Base-by-base conservation (phyloP, 495 filamentous ascomycete species). In the Pseudevernia furfuracea region DNA sequence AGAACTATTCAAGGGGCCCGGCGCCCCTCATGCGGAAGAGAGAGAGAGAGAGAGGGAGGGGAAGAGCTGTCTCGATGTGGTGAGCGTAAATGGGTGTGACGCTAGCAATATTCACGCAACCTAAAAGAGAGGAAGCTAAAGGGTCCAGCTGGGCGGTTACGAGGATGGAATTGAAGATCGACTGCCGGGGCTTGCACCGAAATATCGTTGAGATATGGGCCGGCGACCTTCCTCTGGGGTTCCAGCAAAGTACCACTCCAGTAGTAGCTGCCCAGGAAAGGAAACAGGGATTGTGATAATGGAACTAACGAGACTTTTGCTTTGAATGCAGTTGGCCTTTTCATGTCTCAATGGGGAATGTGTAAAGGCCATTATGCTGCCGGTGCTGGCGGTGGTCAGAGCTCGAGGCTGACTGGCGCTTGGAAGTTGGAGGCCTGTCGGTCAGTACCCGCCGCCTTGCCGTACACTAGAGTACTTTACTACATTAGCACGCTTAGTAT, bases 321-420 rank as follows among this genome's bases (percentile, higher is more conserved):
- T 30, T 30, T 19, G 30, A 34, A 55, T 34, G 52, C 52, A 34
- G 30, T 28, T 34, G 2, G 52, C 52, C 52, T 32, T 34, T 34
- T 14, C 0, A n/a, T 32, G 15, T 12, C 30, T 21, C 2, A 55
- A 55, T 25, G 25, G 6, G 34, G 52, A 34, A 21, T 34, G 11
- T 55, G 52, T 55, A 34, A 55, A 55, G 28, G 52, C 36, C 28
- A 55, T 55, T 55, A n/a, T 55, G 21, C 52, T 32, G 52, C 48
- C 17, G 23, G 1, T 52, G 5, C 25, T 49, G 46, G 15, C 15
- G 34, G 34, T 8, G 4, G 34, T 36, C 6, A 11, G 10, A 39
- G 37, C 37, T 39, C 37, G 37, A 39, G 37, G 37, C 37, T 39
- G 37, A 10, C 5, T 4, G 23, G 46, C 46, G n/a, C n/a, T n/a